Base-by-base conservation (phyloP, 1,284 basidiomycete genomes). In the Somion occarium region DNA sequence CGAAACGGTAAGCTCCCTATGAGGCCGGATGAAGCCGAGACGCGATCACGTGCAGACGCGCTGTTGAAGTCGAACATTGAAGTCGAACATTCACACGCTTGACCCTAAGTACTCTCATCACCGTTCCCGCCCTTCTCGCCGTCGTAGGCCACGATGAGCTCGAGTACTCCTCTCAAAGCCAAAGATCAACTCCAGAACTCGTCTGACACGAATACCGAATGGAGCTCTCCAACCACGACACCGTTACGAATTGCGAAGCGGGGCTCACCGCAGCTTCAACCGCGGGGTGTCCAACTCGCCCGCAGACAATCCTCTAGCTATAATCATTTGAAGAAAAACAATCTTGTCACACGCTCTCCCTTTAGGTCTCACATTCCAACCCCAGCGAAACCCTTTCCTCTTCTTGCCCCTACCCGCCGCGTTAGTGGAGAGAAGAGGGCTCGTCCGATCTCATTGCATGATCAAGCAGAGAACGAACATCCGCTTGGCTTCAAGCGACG, bases 301-400 rank as follows among this genome's bases (percentile, higher is more conserved):
- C 79, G 92, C 47, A 79, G 92, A 46, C 82, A 85, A 2, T 91
- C 88, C 18, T 85, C 82, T 47, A 91, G 87, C 61, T 94, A 89
- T 73, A 88, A 83, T 61, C 88, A 91, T 67, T 79, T 93, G 57
- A 79, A 80, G 56, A 85, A 74, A 56, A 91, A 88, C 67, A 85
- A 88, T 60, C 83, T 94, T 49, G 93, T 95, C 20, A 85, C 86
- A 44, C 93, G 93, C 60, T 94, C 91, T 9, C 91, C 91, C 5
- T 98, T 98, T 76, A 92, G 91, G 61, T 78, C 76, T 1, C 78
- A 81, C 52, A 70, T 79, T 24, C 73, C 78, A 34, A 68, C 73
- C 13, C 72, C 79, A 39, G 69, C 75, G 1, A 68, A 70, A 37
- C 73, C 75, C 2, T 69, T n/a, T 38, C 59, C 7, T 27, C 51